These are phyloP conservation scores for Salix koriyanagi DNA, from an alignment of 345 rosid species.

Conservation along the genomic window DNA sequence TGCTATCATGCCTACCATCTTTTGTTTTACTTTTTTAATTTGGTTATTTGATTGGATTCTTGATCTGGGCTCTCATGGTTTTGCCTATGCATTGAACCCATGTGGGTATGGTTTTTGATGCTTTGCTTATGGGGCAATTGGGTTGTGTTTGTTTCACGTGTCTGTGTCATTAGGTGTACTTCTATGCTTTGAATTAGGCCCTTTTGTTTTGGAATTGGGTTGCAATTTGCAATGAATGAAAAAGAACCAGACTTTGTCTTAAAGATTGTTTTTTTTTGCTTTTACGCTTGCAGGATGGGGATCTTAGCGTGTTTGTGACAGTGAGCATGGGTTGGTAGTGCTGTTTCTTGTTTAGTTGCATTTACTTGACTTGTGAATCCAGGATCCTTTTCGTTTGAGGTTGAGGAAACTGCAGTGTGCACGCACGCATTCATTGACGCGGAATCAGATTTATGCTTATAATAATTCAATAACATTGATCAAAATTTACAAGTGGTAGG, in stretches of 20 bases:
- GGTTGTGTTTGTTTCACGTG: not conserved
- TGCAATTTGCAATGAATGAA: not conserved
- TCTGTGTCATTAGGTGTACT: not conserved
- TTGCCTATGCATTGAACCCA: not conserved
- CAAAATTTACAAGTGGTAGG: constrained; percentile 34
- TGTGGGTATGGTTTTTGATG: not conserved
- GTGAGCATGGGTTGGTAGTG: not conserved
- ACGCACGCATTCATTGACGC: constrained; percentile 8
- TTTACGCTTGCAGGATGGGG: not conserved
- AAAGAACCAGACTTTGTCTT: not conserved
- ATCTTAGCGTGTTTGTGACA: not conserved
- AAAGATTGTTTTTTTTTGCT: not conserved
- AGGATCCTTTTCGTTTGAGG: constrained; percentile 18
- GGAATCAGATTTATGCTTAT: constrained; percentile 3
- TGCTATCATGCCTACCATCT: not conserved
- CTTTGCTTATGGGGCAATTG: not conserved
- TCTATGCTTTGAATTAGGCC: not conserved
- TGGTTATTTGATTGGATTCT: not conserved
- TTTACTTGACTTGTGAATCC: constrained; percentile 11
- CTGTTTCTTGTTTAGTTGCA: constrained; percentile 15
- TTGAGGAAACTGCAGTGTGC: constrained; percentile 1
- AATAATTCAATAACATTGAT: constrained; percentile 37
- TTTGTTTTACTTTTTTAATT: not conserved
- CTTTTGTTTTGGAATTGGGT: not conserved
- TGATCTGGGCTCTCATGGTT: not conserved